Conservation (phyloP, 495 filamentous ascomycete genomes). For the Hypoxylon perforatum region DNA sequence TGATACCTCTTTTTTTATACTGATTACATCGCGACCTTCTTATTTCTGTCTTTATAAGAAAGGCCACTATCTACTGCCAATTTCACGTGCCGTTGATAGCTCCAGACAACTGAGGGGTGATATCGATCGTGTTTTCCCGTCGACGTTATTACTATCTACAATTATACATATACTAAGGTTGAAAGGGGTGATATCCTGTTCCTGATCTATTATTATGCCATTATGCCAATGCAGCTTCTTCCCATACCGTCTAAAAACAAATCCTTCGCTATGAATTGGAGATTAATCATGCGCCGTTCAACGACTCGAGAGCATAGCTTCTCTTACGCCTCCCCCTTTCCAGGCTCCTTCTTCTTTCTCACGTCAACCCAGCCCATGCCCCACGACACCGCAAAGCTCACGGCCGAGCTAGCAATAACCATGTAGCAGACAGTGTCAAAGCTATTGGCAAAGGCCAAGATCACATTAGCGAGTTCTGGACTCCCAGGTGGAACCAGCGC, state of each 20-base stretch:
- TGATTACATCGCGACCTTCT: background rate
- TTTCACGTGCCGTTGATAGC: background rate
- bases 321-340: slow-evolving; percentile 26
- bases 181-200: slow-evolving; percentile 6
- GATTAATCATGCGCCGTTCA: background rate
- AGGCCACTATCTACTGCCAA: background rate
- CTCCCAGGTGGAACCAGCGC: slow-evolving; percentile 52
- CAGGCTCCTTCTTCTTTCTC: slow-evolving; percentile 54
- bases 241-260: slow-evolving; percentile 8
- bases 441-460: slow-evolving; percentile 57
- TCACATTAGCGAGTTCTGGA: slow-evolving; percentile 47
- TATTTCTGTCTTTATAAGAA: background rate
- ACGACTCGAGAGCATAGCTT: background rate
- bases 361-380: slow-evolving; percentile 67
- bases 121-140: background rate
- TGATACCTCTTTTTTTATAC: background rate
- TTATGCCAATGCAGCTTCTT: background rate
- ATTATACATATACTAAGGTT: background rate
- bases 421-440: slow-evolving; percentile 58
- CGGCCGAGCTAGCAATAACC: slow-evolving; percentile 43
- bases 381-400: slow-evolving; percentile 50
- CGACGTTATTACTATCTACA: background rate
- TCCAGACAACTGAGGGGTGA: background rate
- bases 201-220: background rate
- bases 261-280: slow-evolving; percentile 3